Percentiles rank a stretch among this genome's conserved stretches.
These are phyloP conservation scores for Dissophora ornata DNA, from an alignment of 192 early-diverging fungal species.

Conservation along the genomic window DNA sequence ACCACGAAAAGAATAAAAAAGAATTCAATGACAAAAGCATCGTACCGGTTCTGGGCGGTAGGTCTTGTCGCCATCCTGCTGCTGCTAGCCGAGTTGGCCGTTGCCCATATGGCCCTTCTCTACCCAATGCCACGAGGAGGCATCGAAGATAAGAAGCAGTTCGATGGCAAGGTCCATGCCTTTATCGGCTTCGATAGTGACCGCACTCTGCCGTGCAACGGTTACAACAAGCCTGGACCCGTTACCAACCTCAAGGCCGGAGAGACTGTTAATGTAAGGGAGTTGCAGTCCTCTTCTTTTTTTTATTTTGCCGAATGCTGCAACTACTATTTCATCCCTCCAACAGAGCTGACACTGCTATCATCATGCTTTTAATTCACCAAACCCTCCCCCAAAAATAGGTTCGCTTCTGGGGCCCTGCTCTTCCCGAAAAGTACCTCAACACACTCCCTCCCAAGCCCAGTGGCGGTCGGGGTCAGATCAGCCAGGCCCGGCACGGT, in stretches of 20 bases:
- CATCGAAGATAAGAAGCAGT: neutral
- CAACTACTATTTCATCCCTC: too few relatives aligned
- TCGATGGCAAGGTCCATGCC: constrained; percentile 18
- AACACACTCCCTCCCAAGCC: neutral
- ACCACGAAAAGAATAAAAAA: neutral
- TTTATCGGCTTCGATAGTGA: constrained; percentile 12
- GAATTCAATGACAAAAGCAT: neutral
- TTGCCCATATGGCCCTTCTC: constrained; percentile 32
- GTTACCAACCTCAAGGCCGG: constrained; percentile 36
- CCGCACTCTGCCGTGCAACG: constrained; percentile 28
- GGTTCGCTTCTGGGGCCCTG: constrained; percentile 49
- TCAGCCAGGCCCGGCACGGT: constrained; percentile 66
- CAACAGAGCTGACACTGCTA: too few relatives aligned
- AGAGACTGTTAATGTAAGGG: constrained; percentile 32
- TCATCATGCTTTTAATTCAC: neutral
- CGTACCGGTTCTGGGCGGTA: neutral
- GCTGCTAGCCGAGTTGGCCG: neutral
- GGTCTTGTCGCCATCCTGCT: neutral
- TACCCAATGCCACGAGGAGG: constrained; percentile 32
- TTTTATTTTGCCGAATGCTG: too few relatives aligned
- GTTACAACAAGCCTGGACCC: constrained; percentile 25
- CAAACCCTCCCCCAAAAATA: too few relatives aligned
- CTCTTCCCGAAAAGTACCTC: neutral
- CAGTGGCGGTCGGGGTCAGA: neutral
- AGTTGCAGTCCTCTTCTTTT: neutral